phyloP scores from a whole-genome alignment of 495 filamentous ascomycete species.

The Trichoderma orchidacearum region DNA sequence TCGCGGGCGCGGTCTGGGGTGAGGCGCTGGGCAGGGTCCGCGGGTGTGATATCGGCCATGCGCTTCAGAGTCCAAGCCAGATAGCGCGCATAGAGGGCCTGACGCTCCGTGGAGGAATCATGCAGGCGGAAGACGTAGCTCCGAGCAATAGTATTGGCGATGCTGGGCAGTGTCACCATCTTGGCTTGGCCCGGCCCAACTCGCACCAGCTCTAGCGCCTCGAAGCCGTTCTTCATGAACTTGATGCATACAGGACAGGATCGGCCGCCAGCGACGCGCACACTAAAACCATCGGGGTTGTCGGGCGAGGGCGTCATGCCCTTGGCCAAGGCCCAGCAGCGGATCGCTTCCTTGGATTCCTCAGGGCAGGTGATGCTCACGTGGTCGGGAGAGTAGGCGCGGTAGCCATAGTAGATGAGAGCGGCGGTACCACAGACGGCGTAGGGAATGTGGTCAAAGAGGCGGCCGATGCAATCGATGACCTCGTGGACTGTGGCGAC shows the following conservation, averaged over 20 bases:
- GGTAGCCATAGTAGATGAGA: conserved; percentile 20
- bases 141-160: conserved; percentile 11
- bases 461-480: conserved; percentile 15
- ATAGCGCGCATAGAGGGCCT: neutral
- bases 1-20: neutral
- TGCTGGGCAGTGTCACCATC: conserved; percentile 10
- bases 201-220: conserved; percentile 6
- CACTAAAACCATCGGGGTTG: neutral
- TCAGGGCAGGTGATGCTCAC: conserved; percentile 19
- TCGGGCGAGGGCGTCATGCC: conserved; percentile 6
- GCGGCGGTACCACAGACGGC: conserved; percentile 23
- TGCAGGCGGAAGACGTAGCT: conserved; percentile 7
- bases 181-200: conserved; percentile 6
- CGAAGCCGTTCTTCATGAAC: conserved; percentile 13
- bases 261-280: neutral
- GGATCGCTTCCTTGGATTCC: conserved; percentile 11
- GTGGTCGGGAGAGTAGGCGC: conserved; percentile 5
- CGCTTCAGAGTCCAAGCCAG: neutral
- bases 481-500: conserved; percentile 11
- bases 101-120: neutral
- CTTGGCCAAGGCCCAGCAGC: conserved; percentile 15
- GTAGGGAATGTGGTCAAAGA: conserved; percentile 22
- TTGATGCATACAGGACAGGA: conserved; percentile 12
- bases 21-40: neutral
- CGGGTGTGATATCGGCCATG: neutral